Conservation (phyloP, 257 asterid genomes). For the Salvia splendens region DNA sequence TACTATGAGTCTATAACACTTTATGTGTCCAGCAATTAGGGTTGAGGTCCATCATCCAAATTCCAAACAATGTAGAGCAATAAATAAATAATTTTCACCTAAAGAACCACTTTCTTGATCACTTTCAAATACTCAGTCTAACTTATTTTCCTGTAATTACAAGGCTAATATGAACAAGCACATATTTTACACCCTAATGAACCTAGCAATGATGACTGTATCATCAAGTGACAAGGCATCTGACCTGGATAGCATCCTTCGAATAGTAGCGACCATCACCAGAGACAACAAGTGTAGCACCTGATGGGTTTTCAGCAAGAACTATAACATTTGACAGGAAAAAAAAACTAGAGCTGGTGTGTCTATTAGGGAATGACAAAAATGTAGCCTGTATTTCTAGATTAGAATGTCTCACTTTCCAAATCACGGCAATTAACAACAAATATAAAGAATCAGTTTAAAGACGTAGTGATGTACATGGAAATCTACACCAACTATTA, state of each 20-base stretch:
- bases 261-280: conserved; percentile 99
- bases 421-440: background rate
- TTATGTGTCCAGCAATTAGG: no score
- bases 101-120: no score
- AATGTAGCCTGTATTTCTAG: no score
- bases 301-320: conserved; percentile 45
- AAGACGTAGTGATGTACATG: background rate
- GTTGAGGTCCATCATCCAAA: no score
- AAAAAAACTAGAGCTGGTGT: conserved; percentile 25
- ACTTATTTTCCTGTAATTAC: no score
- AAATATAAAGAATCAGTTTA: background rate
- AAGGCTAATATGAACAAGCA: background rate
- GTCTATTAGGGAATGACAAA: conserved; percentile 1
- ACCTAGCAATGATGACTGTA: background rate
- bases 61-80: no score
- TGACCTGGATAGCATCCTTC: conserved; percentile 91
- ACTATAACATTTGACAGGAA: conserved; percentile 6
- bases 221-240: conserved; percentile 24
- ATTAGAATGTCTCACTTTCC: no score
- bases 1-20: no score
- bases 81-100: background rate
- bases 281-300: conserved; percentile 96
- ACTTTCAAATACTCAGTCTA: no score
- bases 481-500: conserved; percentile 1
- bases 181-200: background rate